These are phyloP conservation scores for Candida labiduridarum DNA, from an alignment of 1,139 yeast species.

Conservation along the genomic window DNA sequence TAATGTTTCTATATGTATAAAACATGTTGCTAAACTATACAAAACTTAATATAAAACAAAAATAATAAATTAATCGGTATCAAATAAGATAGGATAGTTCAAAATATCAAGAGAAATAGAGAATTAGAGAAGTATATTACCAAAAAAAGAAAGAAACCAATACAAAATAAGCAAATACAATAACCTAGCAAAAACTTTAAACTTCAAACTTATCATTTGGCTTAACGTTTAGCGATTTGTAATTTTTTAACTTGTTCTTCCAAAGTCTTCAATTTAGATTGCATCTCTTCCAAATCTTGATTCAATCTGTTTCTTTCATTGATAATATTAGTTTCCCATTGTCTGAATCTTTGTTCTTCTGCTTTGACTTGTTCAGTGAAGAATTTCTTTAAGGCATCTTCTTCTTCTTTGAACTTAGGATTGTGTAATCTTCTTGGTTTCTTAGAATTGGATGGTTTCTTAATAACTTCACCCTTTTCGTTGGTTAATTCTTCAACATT, in stretches of 20 bases:
- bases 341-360: constrained; percentile 95
- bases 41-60: no score
- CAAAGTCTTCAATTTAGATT: constrained; percentile 65
- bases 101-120: background rate
- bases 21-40: no score
- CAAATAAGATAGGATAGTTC: no score
- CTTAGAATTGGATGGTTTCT: constrained; percentile 33
- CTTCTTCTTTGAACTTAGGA: constrained; percentile 95
- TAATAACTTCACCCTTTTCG: constrained; percentile 38
- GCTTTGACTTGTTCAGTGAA: constrained; percentile 98
- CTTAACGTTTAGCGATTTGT: constrained; percentile 51
- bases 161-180: background rate
- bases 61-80: no score
- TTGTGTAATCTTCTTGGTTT: constrained; percentile 65
- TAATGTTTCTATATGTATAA: no score
- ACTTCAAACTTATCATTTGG: background rate
- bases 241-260: constrained; percentile 74
- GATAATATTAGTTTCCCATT: constrained; percentile 96
- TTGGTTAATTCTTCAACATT: constrained; percentile 29
- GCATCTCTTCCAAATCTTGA: constrained; percentile 90
- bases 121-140: background rate
- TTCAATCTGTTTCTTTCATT: constrained; percentile 93
- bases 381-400: constrained; percentile 88
- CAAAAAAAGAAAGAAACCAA: constrained; percentile 1
- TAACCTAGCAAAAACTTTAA: background rate